These are phyloP conservation scores for Sugiyamaella castrensis DNA, from an alignment of 1,139 yeast genomes.

Conservation along the genomic window DNA sequence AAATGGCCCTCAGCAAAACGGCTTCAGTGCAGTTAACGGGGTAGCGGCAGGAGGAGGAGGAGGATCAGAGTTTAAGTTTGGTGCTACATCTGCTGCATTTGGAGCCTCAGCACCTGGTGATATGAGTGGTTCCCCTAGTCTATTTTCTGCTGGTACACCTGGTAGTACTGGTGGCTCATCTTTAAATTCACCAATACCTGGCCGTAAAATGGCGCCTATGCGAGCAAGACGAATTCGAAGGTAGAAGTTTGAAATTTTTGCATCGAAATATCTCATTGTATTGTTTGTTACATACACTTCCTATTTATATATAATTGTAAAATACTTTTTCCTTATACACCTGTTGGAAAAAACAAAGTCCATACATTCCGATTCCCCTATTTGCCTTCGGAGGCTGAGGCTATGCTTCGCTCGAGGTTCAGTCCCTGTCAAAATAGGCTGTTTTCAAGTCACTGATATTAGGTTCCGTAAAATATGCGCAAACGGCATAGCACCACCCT, in stretches of 20 bases:
- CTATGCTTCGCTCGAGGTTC: too few species aligned
- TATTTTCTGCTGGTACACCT: slow-evolving; percentile 9
- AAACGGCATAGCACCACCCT: too few species aligned
- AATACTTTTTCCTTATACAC: too few species aligned
- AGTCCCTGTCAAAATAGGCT: too few species aligned
- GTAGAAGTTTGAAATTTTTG: not conserved
- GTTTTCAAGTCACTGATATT: too few species aligned
- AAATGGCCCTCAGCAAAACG: not conserved
- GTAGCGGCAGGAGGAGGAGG: slow-evolving; percentile 2
- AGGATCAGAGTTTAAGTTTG: slow-evolving; percentile 6
- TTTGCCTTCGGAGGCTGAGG: too few species aligned
- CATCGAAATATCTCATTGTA: not conserved
- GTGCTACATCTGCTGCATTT: slow-evolving; percentile 8
- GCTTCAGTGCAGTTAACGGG: not conserved
- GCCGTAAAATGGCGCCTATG: slow-evolving; percentile 11
- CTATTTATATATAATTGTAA: too few species aligned
- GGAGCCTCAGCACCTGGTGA: not conserved
- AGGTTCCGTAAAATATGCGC: too few species aligned
- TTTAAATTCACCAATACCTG: slow-evolving; percentile 5
- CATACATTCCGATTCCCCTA: too few species aligned
- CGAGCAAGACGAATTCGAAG: slow-evolving; percentile 4
- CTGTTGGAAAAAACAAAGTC: too few species aligned
- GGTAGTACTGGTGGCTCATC: not conserved
- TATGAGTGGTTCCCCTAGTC: not conserved
- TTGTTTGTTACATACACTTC: too few species aligned